Conservation (phyloP, 208 protist species). For the Crithidia sp. region DNA sequence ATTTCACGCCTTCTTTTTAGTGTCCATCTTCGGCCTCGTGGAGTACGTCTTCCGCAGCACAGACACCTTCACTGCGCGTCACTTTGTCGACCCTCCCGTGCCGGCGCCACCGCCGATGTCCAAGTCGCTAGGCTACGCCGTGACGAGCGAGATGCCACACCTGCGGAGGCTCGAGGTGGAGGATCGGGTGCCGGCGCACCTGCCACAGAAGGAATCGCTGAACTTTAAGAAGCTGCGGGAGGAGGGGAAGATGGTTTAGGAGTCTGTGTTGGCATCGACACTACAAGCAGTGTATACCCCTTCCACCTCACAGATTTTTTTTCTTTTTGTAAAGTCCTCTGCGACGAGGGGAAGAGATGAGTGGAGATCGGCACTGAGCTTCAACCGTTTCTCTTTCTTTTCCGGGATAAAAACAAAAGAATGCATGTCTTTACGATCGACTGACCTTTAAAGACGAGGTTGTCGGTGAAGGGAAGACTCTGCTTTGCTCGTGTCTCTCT, state of each 20-base stretch:
- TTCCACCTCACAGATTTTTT: no score
- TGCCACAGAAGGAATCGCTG: conserved; percentile 39
- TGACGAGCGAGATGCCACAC: conserved; percentile 75
- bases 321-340: no score
- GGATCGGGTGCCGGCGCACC: conserved; percentile 35
- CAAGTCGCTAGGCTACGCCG: conserved; percentile 44
- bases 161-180: conserved; percentile 57
- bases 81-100: conserved; percentile 51
- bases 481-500: no score
- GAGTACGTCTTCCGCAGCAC: conserved; percentile 68
- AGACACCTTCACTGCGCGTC: conserved; percentile 37
- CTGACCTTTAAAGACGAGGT: no score
- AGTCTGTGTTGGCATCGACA: not conserved
- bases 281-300: no score
- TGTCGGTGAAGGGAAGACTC: no score
- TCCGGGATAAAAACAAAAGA: no score
- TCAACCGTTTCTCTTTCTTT: no score
- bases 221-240: conserved; percentile 12
- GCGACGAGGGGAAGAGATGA: no score
- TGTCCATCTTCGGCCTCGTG: conserved; percentile 39
- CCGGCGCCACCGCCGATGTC: conserved; percentile 61
- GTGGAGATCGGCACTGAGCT: no score
- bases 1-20: conserved; percentile 61
- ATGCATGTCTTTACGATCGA: no score
- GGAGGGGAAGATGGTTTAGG: not conserved